Percentiles rank a stretch among this genome's conserved stretches.
These are phyloP conservation scores for Diplotaxis tenuifolia DNA, from an alignment of 345 rosid genomes.

Conservation along the genomic window DNA sequence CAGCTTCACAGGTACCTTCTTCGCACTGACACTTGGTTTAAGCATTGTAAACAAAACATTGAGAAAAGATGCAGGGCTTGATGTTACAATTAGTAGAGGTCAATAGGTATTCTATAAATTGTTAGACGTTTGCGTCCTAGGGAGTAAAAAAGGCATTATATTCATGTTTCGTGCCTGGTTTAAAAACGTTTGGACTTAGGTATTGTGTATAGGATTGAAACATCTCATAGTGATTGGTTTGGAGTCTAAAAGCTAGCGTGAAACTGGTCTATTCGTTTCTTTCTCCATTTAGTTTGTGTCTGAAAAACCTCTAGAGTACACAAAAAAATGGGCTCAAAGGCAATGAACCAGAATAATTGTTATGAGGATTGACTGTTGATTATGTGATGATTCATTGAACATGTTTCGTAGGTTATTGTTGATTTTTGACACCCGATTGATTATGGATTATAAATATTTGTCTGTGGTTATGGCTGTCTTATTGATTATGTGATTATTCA, in stretches of 20 bases:
- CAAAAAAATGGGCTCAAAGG: not conserved
- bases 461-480: too few species aligned
- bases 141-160: not conserved
- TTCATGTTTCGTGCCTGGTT: not conserved
- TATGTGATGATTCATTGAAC: too few species aligned
- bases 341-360: not conserved
- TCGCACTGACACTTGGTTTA: not conserved
- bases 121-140: not conserved
- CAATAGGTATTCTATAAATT: not conserved
- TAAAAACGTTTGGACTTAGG: not conserved
- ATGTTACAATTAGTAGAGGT: not conserved
- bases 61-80: not conserved
- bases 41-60: not conserved
- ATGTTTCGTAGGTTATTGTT: too few species aligned
- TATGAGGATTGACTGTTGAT: conserved; percentile 3
- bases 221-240: not conserved
- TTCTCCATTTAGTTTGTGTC: not conserved
- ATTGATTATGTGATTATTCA: not conserved
- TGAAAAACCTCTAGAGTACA: not conserved
- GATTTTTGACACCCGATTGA: too few species aligned
- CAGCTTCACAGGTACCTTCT: conserved; percentile 76
- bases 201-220: not conserved
- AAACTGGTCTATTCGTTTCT: not conserved
- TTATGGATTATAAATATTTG: too few species aligned
- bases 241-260: not conserved